Base-by-base conservation (phyloP, 2,329 filamentous ascomycete genomes). In the Aspergillus fischeri region DNA sequence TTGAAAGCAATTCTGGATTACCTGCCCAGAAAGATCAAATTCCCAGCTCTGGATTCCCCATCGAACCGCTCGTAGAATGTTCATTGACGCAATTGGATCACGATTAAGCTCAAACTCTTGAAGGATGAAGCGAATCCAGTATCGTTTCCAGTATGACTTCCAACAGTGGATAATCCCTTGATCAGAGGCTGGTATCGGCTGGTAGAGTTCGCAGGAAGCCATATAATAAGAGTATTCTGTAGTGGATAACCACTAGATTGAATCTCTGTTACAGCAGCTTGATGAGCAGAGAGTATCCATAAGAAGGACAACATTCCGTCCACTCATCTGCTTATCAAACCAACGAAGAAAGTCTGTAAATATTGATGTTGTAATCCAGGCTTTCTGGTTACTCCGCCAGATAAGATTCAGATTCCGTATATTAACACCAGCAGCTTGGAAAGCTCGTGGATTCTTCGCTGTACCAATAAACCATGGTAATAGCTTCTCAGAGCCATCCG, bases 221-320 rank as follows among this genome's bases (percentile, higher is more conserved):
- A 54, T 20, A 60, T 35, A 29, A 59, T 35, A 32, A 56, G 53
- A 9, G 59, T 60, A 45, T 60, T 55, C 27, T 54, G 35, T 21
- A 60, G 41, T 38, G 51, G 51, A 3, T 11, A 11, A n/a, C 25
- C 8, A 41, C 32, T 44, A 21, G 32, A n/a, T 25, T 45, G 24
- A 9, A 60, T 52, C 10, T 49, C 49, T 32, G 28, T 25, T 6
- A 28, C 27, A 28, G 56, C 52, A 25, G 42, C 53, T 21, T 55
- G 29, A 51, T 60, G 59, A 17, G 59, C 59, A 38, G 56, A 59
- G 29, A 60, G 45, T 59, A 52, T 60, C 59, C n/a, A 60, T 48
- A 38, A 60, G 25, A 25, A 59, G 56, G 49, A 59, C 48, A 10
- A 60, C 59, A 10, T 59, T 56, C 29, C 56, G 59, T 27, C 53